Evolutionary conservation across 192 early-diverging fungal genomes (phyloP).

Genomic region (Backusella liffmaniae): DNA sequence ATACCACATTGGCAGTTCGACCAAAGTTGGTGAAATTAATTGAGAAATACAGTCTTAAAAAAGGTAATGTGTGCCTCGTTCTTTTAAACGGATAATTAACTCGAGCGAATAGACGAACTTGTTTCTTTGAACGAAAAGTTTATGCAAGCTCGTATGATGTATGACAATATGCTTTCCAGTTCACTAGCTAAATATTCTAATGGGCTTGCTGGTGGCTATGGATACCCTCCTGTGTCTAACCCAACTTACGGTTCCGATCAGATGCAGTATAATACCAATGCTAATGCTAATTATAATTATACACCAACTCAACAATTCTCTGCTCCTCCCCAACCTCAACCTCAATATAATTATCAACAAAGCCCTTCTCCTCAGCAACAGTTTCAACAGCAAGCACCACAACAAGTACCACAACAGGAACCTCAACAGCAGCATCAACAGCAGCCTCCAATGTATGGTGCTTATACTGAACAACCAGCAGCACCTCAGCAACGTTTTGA

Average conservation of each 20-base stretch:
- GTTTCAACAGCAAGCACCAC: constrained; percentile 9
- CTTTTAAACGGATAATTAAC: background rate
- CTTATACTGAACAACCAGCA: constrained; percentile 20
- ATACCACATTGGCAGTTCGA: constrained; percentile 74
- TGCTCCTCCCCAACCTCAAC: background rate
- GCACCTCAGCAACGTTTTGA: constrained; percentile 19
- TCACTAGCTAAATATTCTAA: constrained; percentile 58
- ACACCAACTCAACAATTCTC: constrained; percentile 12
- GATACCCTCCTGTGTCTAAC: background rate
- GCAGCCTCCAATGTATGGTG: background rate
- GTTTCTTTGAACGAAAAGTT: constrained; percentile 72
- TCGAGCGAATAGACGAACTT: constrained; percentile 64
- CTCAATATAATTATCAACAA: background rate
- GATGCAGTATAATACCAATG: background rate
- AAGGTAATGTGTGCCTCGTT: constrained; percentile 52
- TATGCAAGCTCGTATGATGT: constrained; percentile 63
- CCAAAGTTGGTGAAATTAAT: constrained; percentile 86
- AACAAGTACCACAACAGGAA: background rate
- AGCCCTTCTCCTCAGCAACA: constrained; percentile 30
- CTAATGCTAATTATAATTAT: constrained; percentile 1
- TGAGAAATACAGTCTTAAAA: constrained; percentile 80
- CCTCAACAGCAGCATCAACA: constrained; percentile 11
- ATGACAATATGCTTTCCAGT: constrained; percentile 70
- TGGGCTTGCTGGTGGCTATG: constrained; percentile 13
- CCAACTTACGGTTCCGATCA: background rate